Base-by-base conservation (phyloP, 768 basidiomycete species). In the Floccularia luteovirens region DNA sequence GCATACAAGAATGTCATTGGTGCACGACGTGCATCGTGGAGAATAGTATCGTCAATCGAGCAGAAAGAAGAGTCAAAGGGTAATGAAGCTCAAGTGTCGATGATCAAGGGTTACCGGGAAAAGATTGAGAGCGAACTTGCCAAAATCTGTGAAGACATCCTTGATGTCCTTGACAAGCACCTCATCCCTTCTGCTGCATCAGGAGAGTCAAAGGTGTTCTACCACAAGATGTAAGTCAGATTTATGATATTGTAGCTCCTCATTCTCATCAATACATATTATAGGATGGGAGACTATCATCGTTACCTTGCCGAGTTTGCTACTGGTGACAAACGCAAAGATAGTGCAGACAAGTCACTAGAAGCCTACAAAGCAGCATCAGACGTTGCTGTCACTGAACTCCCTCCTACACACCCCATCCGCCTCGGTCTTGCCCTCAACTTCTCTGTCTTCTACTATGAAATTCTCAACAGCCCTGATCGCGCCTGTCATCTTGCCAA, bases 1-100 rank as follows among this genome's bases (percentile, higher is more conserved):
- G 93, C 93, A 13, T 98, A 96, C 77, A 97, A 98, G 86, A 98
- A 98, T 66, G 91, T 96, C 45, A 97, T 97, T 50, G 93, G 93
- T 65, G 92, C 93, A 21, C 91, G 93, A 52, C 90, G 94, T 61
- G 92, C 93, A 13, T 94, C 91, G 14, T 97, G 93, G 93, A 75
- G 93, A 54, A 96, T 97, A 54, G 90, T 98, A 31, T 96, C 92
- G 45, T 94, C 92, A 35, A 96, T 98, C 57, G 93, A 97, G 71
- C 90, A 93, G 72, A 97, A 96, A 76, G 93, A 98, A 74, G 92
- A 96, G 72, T 87, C 88, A 45, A 96, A 96, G 72, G 93, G 94
- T 56, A 96, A 96, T 55, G 90, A 92, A 61, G 83, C 81, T 36
- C 91, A 97, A 66, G 90, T 97, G 45, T 72, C 79, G 36, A 94